Base-by-base conservation (phyloP, 371 early-diverging fungal species). In the Syncephalastrum sp. region DNA sequence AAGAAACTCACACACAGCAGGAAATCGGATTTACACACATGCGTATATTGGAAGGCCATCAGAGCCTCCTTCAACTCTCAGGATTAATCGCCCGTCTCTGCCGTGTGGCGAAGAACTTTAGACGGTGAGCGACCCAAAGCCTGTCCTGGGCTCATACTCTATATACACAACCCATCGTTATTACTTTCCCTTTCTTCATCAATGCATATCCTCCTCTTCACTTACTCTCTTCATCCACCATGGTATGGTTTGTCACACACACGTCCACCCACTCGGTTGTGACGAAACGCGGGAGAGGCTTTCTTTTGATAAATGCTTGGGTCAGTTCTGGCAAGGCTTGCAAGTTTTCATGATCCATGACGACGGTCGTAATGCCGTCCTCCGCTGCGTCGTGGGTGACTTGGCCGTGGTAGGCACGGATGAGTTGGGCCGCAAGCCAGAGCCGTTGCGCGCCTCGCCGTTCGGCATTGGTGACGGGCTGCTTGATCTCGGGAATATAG, bases 1-100 rank as follows among this genome's bases (percentile, higher is more conserved):
- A 23, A 10, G 2, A 6, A 43, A 24, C 57, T 42, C 5, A 44
- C 42, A 42, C 14, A 4, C 10, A 24, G 23, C 69, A 92, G 84
- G 92, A 93, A 70, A 94, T 94, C 60, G 96, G 95, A 8, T 58
- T 81, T 49, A 85, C 89, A 12, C 95, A 95, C 53, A 90, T 94
- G 90, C 77, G 85, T 54, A 84, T 92, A 53, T 68, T 94, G 52
- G 94, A 94, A 53, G 96, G 96, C 16, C 82, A 87, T 43, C 83
- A 85, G 45, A 82, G 88, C 15, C 68, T 90, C 15, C 74, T 94
- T n/a, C 96, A 94, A 72, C 71, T 95, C 19, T 77, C 84, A 25
- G 94, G 90, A 10, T 65, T 95, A 56, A 79, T 89, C 1, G 90
- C 90, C 3, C 72, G 88, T 43, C 82, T 95, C 12, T 64, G 64